phyloP scores from a whole-genome alignment of 108 stramenopile species.

The Hondaea fermentalgiana region DNA sequence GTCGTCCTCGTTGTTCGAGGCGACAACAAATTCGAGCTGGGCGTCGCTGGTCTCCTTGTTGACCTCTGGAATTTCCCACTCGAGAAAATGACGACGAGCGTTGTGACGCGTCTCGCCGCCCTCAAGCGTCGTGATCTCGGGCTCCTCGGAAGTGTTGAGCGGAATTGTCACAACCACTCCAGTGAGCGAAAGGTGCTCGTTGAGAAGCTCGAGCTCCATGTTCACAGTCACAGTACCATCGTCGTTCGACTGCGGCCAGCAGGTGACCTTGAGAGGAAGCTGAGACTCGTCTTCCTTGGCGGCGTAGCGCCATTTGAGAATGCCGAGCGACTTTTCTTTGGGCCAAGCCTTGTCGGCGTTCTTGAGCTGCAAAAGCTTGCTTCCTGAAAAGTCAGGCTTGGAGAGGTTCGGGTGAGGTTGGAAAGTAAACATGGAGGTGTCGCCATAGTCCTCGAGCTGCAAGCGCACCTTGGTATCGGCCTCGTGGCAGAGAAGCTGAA shows the following conservation, averaged over 20 bases:
- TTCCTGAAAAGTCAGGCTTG: background rate
- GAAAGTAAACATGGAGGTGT: background rate
- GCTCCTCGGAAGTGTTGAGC: slow-evolving; percentile 8
- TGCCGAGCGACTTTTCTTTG: background rate
- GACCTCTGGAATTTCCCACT: background rate
- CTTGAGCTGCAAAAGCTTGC: slow-evolving; percentile 7
- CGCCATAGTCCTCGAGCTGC: background rate
- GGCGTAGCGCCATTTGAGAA: slow-evolving; percentile 7
- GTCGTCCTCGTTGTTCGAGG: slow-evolving; percentile 5
- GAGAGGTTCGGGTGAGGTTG: background rate
- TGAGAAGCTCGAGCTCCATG: background rate
- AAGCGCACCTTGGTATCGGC: background rate
- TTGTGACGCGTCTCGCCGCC: background rate
- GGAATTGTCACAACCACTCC: background rate
- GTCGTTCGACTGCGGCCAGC: background rate
- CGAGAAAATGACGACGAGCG: background rate
- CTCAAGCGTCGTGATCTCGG: background rate
- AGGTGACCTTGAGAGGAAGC: background rate
- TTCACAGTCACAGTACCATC: slow-evolving; percentile 11
- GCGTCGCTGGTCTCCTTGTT: background rate
- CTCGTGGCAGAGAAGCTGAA: background rate
- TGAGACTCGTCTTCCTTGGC: slow-evolving; percentile 17
- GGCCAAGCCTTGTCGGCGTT: background rate
- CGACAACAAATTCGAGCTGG: background rate
- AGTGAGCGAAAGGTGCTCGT: background rate